Base-by-base conservation (phyloP, 202 grass and related monocot species). In the Eragrostis tef region DNA sequence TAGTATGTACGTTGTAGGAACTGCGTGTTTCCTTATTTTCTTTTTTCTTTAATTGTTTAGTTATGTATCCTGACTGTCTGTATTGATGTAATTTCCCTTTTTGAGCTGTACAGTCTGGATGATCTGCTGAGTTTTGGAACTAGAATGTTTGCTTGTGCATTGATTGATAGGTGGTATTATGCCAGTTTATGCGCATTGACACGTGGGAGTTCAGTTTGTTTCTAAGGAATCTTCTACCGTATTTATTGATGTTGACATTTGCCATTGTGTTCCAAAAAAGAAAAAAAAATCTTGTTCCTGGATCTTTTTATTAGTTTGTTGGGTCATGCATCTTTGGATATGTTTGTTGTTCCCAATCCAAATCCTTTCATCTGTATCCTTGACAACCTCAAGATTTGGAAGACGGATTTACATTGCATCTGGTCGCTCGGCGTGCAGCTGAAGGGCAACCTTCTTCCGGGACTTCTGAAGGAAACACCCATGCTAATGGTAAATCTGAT, bases 361-460 rank as follows among this genome's bases (percentile, higher is more conserved):
- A 41, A 63, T 49, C 80, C 9, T 52, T 48, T 70, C 78, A 63
- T 49, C 1, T 57, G 15, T 87, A 67, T 78, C 85, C 83, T 88
- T 94, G 64, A 97, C 90, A 53, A 78, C 17, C 73, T 59, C 17
- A 82, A 98, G 90, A 94, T 88, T 78, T 98, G 66, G 88, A 98
- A 87, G 86, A 93, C 67, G 92, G 90, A 47, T 91, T 81, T 76
- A 94, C 95, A 85, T 85, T 98, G 79, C 95, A 98, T 94, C 81
- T 98, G 84, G 92, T 98, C 52, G 88, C 86, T 60, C 88, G 90
- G 7, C 88, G 86, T 17, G 64, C 90, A 78, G 70, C 66, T 84
- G 87, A 91, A 75, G 70, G 64, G 56, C 87, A 92, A 70, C 84
- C 64, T 81, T 51, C 80, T 71, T 75, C 84, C 83, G 88, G 88